These are phyloP conservation scores for Cercospora zeina DNA, from an alignment of 2,329 filamentous ascomycete species.

Conservation along the genomic window DNA sequence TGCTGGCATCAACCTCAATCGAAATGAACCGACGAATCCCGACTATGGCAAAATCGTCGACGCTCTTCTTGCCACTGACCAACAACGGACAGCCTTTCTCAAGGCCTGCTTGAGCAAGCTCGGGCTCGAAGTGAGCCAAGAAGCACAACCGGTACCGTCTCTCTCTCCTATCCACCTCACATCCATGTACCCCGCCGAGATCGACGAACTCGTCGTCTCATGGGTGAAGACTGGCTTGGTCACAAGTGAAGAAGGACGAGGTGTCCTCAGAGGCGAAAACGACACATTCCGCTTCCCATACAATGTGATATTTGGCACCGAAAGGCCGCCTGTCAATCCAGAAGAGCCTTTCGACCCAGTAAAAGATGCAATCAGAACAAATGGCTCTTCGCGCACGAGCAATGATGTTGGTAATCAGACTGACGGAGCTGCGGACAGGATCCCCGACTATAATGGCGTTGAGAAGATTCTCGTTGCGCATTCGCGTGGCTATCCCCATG, in stretches of 20 bases:
- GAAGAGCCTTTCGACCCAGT: conserved; percentile 27
- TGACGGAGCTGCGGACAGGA: conserved; percentile 51
- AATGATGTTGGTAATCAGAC: conserved; percentile 35
- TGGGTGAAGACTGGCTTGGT: conserved; percentile 67
- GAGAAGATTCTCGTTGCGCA: conserved; percentile 77
- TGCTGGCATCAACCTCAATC: conserved; percentile 72
- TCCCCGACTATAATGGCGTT: conserved; percentile 68
- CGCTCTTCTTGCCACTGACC: conserved; percentile 67
- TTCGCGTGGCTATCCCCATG: conserved; percentile 64
- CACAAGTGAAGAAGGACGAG: conserved; percentile 54
- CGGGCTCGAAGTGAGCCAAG: conserved; percentile 73
- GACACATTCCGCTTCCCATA: conserved; percentile 64
- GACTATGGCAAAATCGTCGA: conserved; percentile 71
- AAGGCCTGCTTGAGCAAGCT: conserved; percentile 78
- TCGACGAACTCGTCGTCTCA: conserved; percentile 66
- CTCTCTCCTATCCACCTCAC: conserved; percentile 83
- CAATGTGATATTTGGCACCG: background rate
- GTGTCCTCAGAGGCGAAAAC: conserved; percentile 75
- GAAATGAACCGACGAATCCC: conserved; percentile 60
- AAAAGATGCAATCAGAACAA: conserved; percentile 25
- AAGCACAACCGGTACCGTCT: conserved; percentile 69
- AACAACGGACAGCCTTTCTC: conserved; percentile 69
- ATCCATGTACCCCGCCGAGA: conserved; percentile 62
- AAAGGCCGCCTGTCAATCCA: background rate
- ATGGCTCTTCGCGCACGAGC: conserved; percentile 8